These are phyloP conservation scores for Aureococcus anophagefferens DNA, from an alignment of 108 stramenopile species.

Conservation along the genomic window DNA sequence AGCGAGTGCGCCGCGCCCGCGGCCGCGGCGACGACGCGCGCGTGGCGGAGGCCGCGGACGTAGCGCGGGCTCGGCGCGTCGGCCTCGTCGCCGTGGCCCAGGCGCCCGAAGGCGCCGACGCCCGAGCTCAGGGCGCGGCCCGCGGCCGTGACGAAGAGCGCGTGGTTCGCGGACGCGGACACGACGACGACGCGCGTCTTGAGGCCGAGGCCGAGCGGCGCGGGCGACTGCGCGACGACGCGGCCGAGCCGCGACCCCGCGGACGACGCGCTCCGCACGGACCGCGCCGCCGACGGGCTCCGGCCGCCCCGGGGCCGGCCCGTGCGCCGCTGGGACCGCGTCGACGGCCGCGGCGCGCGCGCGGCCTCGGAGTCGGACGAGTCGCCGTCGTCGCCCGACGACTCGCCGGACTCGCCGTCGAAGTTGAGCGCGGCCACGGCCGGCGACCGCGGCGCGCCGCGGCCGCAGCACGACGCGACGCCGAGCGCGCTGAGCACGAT, in stretches of 20 bases:
- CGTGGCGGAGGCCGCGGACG: background rate
- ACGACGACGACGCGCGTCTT: background rate
- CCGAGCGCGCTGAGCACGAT: background rate
- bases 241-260: no score
- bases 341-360: background rate
- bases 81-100: constrained; percentile 9
- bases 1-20: constrained; percentile 17
- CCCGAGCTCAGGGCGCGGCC: background rate
- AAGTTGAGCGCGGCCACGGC: no score
- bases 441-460: background rate
- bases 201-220: background rate
- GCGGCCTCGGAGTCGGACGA: background rate
- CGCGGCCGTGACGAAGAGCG: background rate
- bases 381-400: background rate
- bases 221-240: background rate
- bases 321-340: background rate
- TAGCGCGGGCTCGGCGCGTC: constrained; percentile 6
- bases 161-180: background rate
- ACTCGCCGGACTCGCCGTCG: background rate
- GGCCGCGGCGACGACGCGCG: constrained; percentile 7
- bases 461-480: background rate
- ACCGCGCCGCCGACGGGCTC: no score
- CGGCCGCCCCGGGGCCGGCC: no score
- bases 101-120: constrained; percentile 8
- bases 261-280: no score